Evolutionary conservation across 139 green algal genomes (phyloP).

Genomic region (Coelastrella sp.): DNA sequence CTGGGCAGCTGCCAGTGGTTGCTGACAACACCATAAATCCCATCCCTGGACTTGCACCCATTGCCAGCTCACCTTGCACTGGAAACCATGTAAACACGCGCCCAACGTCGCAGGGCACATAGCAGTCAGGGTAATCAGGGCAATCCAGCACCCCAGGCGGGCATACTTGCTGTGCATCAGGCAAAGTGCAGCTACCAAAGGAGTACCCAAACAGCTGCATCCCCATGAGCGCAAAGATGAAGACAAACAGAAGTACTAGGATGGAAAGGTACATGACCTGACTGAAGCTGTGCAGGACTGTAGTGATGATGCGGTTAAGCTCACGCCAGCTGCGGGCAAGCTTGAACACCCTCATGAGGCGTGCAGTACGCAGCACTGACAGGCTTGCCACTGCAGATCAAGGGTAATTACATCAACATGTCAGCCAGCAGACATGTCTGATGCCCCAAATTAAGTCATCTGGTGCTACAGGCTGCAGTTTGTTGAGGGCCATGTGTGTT

Average conservation of each 20-base stretch:
- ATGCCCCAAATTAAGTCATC: too few species aligned
- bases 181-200: conserved; percentile 41
- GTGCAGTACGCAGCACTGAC: conserved; percentile 75
- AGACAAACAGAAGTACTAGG: conserved; percentile 79
- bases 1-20: too few species aligned
- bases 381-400: conserved; percentile 51
- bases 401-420: neutral
- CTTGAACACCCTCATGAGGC: conserved; percentile 81
- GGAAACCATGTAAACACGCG: conserved; percentile 50
- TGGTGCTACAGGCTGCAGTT: too few species aligned
- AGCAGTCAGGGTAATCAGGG: conserved; percentile 69
- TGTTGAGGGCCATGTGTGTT: neutral
- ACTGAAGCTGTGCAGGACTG: conserved; percentile 67
- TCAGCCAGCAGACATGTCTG: too few species aligned
- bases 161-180: conserved; percentile 55
- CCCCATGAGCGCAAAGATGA: conserved; percentile 76
- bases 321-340: conserved; percentile 71
- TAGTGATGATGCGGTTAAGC: conserved; percentile 77
- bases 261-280: conserved; percentile 70
- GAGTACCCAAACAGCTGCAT: conserved; percentile 83
- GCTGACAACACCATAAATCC: too few species aligned
- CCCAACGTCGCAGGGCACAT: conserved; percentile 54
- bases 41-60: neutral
- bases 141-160: conserved; percentile 59
- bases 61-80: conserved; percentile 27